Evolutionary conservation across 2,329 filamentous ascomycete species (phyloP).

Genomic region (Lasiodiplodia theobromae): DNA sequence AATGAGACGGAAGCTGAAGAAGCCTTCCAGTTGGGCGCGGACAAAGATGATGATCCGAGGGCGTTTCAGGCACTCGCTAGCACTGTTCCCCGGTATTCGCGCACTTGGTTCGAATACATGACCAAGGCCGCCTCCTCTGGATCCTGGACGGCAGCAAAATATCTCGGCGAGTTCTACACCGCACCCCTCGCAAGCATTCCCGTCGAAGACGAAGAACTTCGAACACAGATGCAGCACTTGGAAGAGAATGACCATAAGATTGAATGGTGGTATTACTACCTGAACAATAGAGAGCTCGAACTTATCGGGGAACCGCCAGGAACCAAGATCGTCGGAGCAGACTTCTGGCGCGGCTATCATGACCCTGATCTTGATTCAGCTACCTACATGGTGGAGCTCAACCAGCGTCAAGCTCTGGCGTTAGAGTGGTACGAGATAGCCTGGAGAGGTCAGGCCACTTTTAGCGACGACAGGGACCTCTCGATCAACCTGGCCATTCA

Average conservation of each 20-base stretch:
- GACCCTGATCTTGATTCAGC: neutral
- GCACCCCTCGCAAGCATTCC: slow-evolving; percentile 9
- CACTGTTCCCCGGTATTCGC: slow-evolving; percentile 34
- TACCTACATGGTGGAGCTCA: neutral
- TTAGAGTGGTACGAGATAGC: slow-evolving; percentile 43
- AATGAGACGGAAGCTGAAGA: slow-evolving; percentile 35
- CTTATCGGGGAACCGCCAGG: neutral
- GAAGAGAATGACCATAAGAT: neutral
- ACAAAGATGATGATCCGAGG: slow-evolving; percentile 52
- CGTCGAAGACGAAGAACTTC: neutral
- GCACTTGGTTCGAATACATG: slow-evolving; percentile 52
- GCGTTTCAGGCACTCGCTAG: slow-evolving; percentile 48
- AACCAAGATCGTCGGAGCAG: neutral
- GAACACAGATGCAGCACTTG: neutral
- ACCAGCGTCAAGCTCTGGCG: slow-evolving; percentile 34
- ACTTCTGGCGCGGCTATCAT: neutral
- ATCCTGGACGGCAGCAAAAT: slow-evolving; percentile 45
- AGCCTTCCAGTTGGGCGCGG: slow-evolving; percentile 46
- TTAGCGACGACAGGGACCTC: neutral
- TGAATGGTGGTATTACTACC: slow-evolving; percentile 8
- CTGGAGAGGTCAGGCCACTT: neutral
- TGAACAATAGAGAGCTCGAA: neutral
- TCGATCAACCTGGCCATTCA: neutral
- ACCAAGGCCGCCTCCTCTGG: slow-evolving; percentile 54
- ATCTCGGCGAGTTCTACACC: slow-evolving; percentile 51